Conservation (phyloP, 371 early-diverging fungal species). For the Globomyces sp. region DNA sequence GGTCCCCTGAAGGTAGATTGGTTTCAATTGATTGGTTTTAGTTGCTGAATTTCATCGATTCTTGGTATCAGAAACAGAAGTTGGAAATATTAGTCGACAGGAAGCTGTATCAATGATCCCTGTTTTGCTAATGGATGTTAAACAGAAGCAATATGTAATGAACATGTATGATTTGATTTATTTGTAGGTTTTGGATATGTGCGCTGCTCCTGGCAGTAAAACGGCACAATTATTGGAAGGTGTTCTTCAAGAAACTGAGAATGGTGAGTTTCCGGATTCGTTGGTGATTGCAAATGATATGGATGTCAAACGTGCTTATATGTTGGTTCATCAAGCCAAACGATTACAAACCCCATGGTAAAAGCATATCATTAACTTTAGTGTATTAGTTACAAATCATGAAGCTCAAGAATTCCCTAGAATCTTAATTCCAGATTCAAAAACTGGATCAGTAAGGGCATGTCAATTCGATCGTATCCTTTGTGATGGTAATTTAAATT, state of each 20-base stretch:
- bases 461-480: conserved; percentile 94
- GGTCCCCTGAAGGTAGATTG: conserved; percentile 57
- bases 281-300: conserved; percentile 98
- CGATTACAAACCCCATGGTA: conserved; percentile 81
- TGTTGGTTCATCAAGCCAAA: conserved; percentile 95
- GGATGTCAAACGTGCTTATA: conserved; percentile 84
- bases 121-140: conserved; percentile 88
- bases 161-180: neutral
- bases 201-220: conserved; percentile 72
- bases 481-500: conserved; percentile 68
- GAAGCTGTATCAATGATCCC: conserved; percentile 99
- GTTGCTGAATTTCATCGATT: conserved; percentile 81
- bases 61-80: conserved; percentile 92
- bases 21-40: no score
- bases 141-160: conserved; percentile 79
- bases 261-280: conserved; percentile 64
- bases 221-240: conserved; percentile 86
- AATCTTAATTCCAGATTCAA: conserved; percentile 36
- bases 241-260: conserved; percentile 68
- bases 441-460: conserved; percentile 11
- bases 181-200: conserved; percentile 42
- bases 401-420: conserved; percentile 93
- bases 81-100: conserved; percentile 95
- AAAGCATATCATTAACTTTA: no score
- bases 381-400: conserved; percentile 93